A percentile compares a stretch with the other conserved stretches of the same genome.
phyloP scores from a whole-genome alignment of 164 flowering plant genomes.

The Platanus orientalis region DNA sequence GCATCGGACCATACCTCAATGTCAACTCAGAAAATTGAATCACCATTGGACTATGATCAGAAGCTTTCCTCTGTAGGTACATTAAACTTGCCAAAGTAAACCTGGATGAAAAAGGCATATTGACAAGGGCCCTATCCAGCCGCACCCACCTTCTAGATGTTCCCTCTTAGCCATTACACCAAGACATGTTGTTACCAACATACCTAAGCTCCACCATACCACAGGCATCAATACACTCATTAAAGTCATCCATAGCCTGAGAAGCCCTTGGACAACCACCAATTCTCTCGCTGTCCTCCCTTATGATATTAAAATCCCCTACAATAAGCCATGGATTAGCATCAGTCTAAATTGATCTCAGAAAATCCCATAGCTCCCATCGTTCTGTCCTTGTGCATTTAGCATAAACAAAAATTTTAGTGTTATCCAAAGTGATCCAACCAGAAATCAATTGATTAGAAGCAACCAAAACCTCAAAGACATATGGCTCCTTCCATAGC shows the following conservation, averaged over 20 bases:
- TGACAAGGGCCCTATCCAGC: neutral
- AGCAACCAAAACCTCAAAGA: neutral
- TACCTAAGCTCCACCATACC: neutral
- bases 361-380: neutral
- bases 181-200: neutral
- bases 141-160: neutral
- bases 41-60: too few relatives aligned
- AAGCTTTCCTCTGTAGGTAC: too few relatives aligned
- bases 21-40: too few relatives aligned
- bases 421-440: neutral
- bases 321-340: neutral
- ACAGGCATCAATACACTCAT: slow-evolving; percentile 1
- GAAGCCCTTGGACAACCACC: neutral
- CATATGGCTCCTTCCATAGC: neutral
- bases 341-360: neutral
- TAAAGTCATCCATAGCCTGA: slow-evolving; percentile 1
- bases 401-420: slow-evolving; percentile 3
- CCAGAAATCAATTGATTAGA: neutral
- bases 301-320: slow-evolving; percentile 5
- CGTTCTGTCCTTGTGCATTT: neutral
- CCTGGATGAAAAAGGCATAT: neutral
- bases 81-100: too few relatives aligned
- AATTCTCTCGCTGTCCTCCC: neutral
- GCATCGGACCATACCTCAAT: too few relatives aligned
- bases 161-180: slow-evolving; percentile 7